These are phyloP conservation scores for Botryotinia globosa DNA, from an alignment of 2,329 filamentous ascomycete genomes.

Conservation along the genomic window DNA sequence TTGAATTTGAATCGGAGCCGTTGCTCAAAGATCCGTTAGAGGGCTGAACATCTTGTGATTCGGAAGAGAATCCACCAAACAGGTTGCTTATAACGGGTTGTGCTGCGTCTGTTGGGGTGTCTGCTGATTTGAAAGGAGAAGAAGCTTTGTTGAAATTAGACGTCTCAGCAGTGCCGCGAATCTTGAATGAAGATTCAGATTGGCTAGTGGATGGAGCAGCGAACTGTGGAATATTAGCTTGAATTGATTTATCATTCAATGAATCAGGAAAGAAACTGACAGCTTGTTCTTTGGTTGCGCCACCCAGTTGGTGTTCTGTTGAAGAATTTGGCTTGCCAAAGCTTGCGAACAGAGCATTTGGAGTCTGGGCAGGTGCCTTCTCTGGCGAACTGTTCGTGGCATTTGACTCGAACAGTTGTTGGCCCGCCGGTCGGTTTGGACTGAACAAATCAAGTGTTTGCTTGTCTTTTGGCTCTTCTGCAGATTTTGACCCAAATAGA, in stretches of 20 bases:
- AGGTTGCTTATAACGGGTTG: constrained; percentile 25
- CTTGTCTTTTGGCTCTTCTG: constrained; percentile 11
- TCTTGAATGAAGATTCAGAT: neutral
- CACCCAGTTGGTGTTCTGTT: neutral
- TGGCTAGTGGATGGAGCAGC: neutral
- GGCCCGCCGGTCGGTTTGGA: neutral
- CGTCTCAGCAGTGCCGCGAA: constrained; percentile 11
- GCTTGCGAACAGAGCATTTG: constrained; percentile 5
- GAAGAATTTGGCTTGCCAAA: constrained; percentile 4
- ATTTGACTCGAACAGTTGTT: constrained; percentile 5
- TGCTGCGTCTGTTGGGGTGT: constrained; percentile 23
- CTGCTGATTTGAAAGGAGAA: constrained; percentile 26
- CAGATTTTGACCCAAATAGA: constrained; percentile 3
- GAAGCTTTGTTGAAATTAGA: constrained; percentile 7
- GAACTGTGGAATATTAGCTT: neutral
- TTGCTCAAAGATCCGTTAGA: neutral
- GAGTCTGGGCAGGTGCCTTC: neutral
- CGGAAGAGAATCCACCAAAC: constrained; percentile 23
- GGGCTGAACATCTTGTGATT: neutral
- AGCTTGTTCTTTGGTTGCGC: neutral
- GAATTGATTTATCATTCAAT: neutral
- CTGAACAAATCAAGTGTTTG: neutral
- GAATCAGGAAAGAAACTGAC: neutral
- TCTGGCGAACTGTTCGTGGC: neutral
- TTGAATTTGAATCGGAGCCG: neutral